A percentile compares a stretch with the other conserved stretches of the same genome.
Conservation (phyloP, 2,329 filamentous ascomycete species). For the Ophiostoma sp. region DNA sequence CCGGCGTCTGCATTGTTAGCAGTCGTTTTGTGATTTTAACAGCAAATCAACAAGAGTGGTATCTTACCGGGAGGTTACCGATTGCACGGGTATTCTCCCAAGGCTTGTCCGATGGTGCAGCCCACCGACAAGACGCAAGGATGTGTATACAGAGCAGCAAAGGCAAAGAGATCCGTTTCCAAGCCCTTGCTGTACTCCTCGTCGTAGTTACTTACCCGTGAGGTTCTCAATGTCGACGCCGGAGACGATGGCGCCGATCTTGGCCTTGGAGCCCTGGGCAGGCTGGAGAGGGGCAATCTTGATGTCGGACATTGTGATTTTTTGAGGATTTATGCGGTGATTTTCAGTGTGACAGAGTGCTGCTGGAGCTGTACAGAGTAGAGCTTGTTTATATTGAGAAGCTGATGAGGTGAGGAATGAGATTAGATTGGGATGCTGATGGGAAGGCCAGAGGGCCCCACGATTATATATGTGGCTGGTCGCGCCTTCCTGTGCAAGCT, state of each 20-base stretch:
- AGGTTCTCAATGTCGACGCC: slow-evolving; percentile 58
- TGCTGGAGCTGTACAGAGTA: not conserved
- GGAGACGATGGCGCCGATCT: slow-evolving; percentile 57
- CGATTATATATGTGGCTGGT: not conserved
- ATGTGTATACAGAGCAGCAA: not conserved
- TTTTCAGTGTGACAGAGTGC: too few species aligned
- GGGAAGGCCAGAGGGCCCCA: not conserved
- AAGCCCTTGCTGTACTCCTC: not conserved
- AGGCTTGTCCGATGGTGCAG: slow-evolving; percentile 15
- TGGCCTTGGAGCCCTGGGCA: slow-evolving; percentile 33
- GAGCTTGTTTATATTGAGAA: too few species aligned
- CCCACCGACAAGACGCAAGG: slow-evolving; percentile 19
- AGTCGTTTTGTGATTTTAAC: not conserved
- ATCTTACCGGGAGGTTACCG: slow-evolving; percentile 31
- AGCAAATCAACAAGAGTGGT: slow-evolving; percentile 1
- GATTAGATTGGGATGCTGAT: not conserved
- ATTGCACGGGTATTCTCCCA: slow-evolving; percentile 31
- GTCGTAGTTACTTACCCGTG: slow-evolving; percentile 45
- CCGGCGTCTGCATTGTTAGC: slow-evolving; percentile 47
- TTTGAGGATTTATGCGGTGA: not conserved
- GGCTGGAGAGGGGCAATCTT: slow-evolving; percentile 22
- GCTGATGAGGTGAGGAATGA: not conserved
- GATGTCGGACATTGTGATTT: slow-evolving; percentile 27
- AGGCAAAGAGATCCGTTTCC: not conserved
- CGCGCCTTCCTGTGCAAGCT: not conserved